phyloP scores from a whole-genome alignment of 257 asterid genomes.

The Salvia miltiorrhiza region DNA sequence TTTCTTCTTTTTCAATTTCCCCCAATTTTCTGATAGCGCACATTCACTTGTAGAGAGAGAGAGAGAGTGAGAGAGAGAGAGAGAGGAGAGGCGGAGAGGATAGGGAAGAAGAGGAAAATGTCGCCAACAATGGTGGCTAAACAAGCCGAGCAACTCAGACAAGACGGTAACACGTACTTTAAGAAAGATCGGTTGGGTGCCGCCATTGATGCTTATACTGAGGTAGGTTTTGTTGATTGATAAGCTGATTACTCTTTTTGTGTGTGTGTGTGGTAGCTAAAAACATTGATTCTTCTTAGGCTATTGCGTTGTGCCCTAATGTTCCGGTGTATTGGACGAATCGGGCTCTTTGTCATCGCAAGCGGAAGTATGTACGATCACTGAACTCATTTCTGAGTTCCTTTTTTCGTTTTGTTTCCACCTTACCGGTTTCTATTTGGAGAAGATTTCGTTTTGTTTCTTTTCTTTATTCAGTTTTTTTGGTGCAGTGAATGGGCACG shows the following conservation, averaged over 20 bases:
- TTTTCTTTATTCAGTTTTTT: slow-evolving; percentile 6
- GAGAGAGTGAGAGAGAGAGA: not conserved
- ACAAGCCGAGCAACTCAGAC: slow-evolving; percentile 82
- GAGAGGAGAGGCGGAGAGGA: not conserved
- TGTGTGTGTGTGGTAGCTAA: not conserved
- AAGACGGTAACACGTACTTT: slow-evolving; percentile 70
- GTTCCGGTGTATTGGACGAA: slow-evolving; percentile 88
- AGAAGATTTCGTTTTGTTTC: not conserved
- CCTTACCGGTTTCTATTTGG: not conserved
- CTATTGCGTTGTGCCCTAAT: slow-evolving; percentile 86
- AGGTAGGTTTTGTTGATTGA: slow-evolving; percentile 36
- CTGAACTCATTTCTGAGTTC: slow-evolving; percentile 1
- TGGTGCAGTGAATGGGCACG: slow-evolving; percentile 65
- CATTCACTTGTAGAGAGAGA: not conserved
- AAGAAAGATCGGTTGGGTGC: slow-evolving; percentile 66
- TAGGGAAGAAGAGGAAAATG: slow-evolving; percentile 48
- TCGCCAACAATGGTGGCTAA: slow-evolving; percentile 48
- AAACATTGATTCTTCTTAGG: slow-evolving; percentile 37
- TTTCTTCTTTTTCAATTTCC: not conserved
- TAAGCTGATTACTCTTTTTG: not conserved
- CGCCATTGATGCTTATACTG: slow-evolving; percentile 93
- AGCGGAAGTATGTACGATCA: slow-evolving; percentile 59
- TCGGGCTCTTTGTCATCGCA: slow-evolving; percentile 89
- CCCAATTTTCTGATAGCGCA: not conserved
- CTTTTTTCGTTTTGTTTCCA: not conserved